These are phyloP conservation scores for Dioscorea alata DNA, from an alignment of 106 monocot genomes.

Conservation along the genomic window DNA sequence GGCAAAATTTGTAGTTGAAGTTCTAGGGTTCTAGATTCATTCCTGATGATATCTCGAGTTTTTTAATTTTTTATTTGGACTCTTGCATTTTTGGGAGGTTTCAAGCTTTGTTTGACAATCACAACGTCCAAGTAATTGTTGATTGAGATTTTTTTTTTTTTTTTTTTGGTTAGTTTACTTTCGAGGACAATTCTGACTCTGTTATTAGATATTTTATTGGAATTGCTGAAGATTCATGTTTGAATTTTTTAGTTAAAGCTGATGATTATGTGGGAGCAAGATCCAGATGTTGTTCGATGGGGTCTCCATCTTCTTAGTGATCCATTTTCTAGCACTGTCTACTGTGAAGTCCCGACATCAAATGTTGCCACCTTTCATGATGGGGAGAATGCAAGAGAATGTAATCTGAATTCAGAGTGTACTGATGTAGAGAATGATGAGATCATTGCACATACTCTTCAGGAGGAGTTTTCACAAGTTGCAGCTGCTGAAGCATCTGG, in stretches of 20 bases:
- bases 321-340: conserved; percentile 7
- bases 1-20: too few relatives aligned
- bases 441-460: conserved; percentile 66
- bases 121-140: too few relatives aligned
- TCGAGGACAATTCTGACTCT: too few relatives aligned
- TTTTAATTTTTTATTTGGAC: neutral
- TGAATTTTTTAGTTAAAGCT: neutral
- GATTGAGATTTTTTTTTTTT: too few relatives aligned
- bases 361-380: conserved; percentile 18
- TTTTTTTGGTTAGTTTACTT: too few relatives aligned
- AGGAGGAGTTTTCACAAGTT: conserved; percentile 64
- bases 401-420: conserved; percentile 10
- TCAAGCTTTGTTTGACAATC: too few relatives aligned
- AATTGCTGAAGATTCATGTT: neutral
- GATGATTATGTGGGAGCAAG: conserved; percentile 57
- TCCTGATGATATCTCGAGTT: neutral
- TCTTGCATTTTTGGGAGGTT: too few relatives aligned
- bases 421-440: conserved; percentile 66
- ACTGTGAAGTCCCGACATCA: conserved; percentile 10
- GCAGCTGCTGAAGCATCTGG: conserved; percentile 54
- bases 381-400: conserved; percentile 15
- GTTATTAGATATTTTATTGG: neutral
- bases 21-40: too few relatives aligned
- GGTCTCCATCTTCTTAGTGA: conserved; percentile 77
- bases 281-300: conserved; percentile 82